phyloP scores from a whole-genome alignment of 2,329 filamentous ascomycete species.

The Epichloe baconii region DNA sequence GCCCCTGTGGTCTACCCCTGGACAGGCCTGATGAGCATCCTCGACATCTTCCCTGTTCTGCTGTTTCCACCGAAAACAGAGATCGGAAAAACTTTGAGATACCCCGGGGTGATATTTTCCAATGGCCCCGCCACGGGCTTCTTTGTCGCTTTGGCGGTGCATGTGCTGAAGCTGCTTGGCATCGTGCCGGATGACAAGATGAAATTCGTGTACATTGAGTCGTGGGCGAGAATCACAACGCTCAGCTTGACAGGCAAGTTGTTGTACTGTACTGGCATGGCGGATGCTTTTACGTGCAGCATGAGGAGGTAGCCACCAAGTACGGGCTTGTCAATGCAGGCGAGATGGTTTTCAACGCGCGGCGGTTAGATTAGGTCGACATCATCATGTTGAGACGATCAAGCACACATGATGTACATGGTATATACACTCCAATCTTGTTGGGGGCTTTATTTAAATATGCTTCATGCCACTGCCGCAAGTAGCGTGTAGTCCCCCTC shows the following conservation, averaged over 20 bases:
- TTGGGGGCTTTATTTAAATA: neutral
- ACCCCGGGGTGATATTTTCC: slow-evolving; percentile 66
- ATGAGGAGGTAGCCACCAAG: slow-evolving; percentile 45
- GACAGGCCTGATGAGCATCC: slow-evolving; percentile 52
- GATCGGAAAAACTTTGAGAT: slow-evolving; percentile 18
- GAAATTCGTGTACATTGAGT: slow-evolving; percentile 77
- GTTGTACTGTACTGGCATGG: slow-evolving; percentile 48
- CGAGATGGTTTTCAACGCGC: slow-evolving; percentile 27
- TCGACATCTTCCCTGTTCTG: slow-evolving; percentile 47
- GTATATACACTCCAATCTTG: slow-evolving; percentile 9
- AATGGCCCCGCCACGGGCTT: slow-evolving; percentile 87
- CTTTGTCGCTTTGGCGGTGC: slow-evolving; percentile 46
- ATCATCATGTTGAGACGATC: neutral
- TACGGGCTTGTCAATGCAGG: slow-evolving; percentile 26
- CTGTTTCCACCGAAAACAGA: slow-evolving; percentile 17
- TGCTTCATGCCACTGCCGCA: slow-evolving; percentile 7
- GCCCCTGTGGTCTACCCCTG: slow-evolving; percentile 56
- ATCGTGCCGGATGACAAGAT: slow-evolving; percentile 41
- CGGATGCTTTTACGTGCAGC: slow-evolving; percentile 73
- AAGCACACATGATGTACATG: slow-evolving; percentile 12
- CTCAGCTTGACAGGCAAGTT: slow-evolving; percentile 77
- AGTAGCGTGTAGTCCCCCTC: slow-evolving; percentile 10
- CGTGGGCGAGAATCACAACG: slow-evolving; percentile 73
- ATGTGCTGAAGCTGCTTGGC: slow-evolving; percentile 32
- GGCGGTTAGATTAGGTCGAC: slow-evolving; percentile 12